phyloP scores from a whole-genome alignment of 805 yeast species.

The Candida hungchunana region DNA sequence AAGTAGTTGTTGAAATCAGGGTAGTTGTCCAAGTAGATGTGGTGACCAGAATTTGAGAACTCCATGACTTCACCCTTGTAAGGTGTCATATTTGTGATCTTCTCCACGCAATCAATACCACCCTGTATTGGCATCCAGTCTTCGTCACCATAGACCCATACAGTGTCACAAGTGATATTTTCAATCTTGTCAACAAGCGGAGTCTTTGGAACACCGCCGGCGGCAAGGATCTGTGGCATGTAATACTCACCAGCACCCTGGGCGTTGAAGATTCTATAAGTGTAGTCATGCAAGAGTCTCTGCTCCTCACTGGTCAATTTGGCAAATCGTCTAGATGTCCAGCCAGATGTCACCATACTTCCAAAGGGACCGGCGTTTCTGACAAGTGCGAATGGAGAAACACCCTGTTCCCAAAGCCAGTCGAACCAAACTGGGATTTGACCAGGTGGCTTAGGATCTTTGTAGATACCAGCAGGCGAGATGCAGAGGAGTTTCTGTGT shows the following conservation, averaged over 20 bases:
- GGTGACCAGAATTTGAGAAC: slow-evolving; percentile 67
- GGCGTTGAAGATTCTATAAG: slow-evolving; percentile 80
- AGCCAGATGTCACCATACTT: slow-evolving; percentile 78
- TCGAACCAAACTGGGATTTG: slow-evolving; percentile 73
- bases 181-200: slow-evolving; percentile 52
- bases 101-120: slow-evolving; percentile 31
- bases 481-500: slow-evolving; percentile 70
- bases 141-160: slow-evolving; percentile 82
- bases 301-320: slow-evolving; percentile 41
- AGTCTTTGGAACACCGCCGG: slow-evolving; percentile 85
- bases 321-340: slow-evolving; percentile 83
- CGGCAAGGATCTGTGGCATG: slow-evolving; percentile 75
- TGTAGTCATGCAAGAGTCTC: slow-evolving; percentile 65
- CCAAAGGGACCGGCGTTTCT: slow-evolving; percentile 79
- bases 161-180: slow-evolving; percentile 50
- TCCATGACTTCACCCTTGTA: slow-evolving; percentile 33
- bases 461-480: slow-evolving; percentile 84
- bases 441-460: slow-evolving; percentile 37
- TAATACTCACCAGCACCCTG: slow-evolving; percentile 93
- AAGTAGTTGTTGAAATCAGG: slow-evolving; percentile 48
- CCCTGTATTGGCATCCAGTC: slow-evolving; percentile 61
- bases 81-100: slow-evolving; percentile 20
- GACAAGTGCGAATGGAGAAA: slow-evolving; percentile 81
- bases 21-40: slow-evolving; percentile 68
- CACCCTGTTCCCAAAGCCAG: slow-evolving; percentile 78